phyloP scores from a whole-genome alignment of 2,329 filamentous ascomycete genomes.

The Claviceps pazoutovae region DNA sequence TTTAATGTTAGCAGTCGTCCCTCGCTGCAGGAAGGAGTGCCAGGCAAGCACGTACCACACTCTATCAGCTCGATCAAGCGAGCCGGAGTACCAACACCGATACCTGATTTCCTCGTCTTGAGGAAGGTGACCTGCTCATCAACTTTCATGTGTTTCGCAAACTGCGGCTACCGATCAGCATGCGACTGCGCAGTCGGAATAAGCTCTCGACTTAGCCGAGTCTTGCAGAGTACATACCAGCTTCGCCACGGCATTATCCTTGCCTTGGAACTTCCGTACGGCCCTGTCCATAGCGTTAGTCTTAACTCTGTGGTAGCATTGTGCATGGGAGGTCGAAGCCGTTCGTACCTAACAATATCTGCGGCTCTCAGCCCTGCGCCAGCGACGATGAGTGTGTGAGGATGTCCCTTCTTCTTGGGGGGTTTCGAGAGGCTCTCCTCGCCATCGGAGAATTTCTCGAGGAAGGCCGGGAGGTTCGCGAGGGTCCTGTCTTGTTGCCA shows the following conservation, averaged over 20 bases:
- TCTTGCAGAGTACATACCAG: constrained; percentile 32
- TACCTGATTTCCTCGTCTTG: constrained; percentile 55
- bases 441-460: constrained; percentile 52
- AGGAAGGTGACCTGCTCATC: constrained; percentile 71
- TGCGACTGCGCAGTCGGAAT: not conserved
- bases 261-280: constrained; percentile 64
- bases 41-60: constrained; percentile 44
- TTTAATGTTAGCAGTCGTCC: constrained; percentile 1
- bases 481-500: constrained; percentile 54
- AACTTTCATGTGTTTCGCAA: constrained; percentile 96
- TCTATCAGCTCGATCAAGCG: constrained; percentile 72
- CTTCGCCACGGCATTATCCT: constrained; percentile 69
- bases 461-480: constrained; percentile 62
- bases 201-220: too few relatives aligned
- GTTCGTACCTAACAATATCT: constrained; percentile 57
- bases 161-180: constrained; percentile 27
- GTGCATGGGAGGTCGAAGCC: not conserved
- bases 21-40: not conserved
- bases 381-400: constrained; percentile 82
- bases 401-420: constrained; percentile 54
- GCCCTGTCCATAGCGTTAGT: constrained; percentile 32
- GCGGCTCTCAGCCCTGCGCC: constrained; percentile 75
- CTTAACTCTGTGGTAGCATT: not conserved
- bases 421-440: constrained; percentile 47
- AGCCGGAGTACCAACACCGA: constrained; percentile 81